These are phyloP conservation scores for Kazachstania sp. DNA, from an alignment of 1,139 yeast species.

Conservation along the genomic window DNA sequence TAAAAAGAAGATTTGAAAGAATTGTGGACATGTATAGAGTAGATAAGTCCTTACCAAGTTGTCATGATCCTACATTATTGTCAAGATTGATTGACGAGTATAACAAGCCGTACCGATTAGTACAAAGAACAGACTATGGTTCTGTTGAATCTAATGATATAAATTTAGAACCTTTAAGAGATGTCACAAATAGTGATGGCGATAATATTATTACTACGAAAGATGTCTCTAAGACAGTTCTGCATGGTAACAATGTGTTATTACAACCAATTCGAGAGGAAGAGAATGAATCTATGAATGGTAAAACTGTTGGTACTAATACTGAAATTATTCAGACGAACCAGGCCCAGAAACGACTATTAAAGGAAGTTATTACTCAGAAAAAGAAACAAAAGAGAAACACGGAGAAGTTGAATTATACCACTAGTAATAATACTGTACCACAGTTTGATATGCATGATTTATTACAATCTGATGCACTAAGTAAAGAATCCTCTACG, in stretches of 20 bases:
- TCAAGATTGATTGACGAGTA: slow-evolving; percentile 5
- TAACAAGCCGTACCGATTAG: slow-evolving; percentile 7
- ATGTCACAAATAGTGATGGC: background rate
- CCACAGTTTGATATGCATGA: background rate
- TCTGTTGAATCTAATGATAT: background rate
- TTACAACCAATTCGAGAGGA: background rate
- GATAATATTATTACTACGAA: background rate
- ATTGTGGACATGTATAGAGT: slow-evolving; percentile 13
- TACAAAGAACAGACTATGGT: slow-evolving; percentile 6
- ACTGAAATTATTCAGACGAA: no score
- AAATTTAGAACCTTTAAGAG: background rate
- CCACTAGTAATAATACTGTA: no score
- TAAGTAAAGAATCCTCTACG: background rate
- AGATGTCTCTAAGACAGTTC: no score
- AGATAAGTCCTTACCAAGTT: slow-evolving; percentile 7
- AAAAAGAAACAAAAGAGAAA: no score
- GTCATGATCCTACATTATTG: slow-evolving; percentile 2
- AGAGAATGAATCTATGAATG: background rate
- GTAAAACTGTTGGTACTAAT: background rate
- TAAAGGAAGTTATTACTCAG: no score
- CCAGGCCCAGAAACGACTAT: no score
- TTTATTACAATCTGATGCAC: background rate
- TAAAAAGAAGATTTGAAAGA: slow-evolving; percentile 25
- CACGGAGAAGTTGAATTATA: no score
- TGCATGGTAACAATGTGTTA: background rate